Conservation (phyloP, 805 yeast genomes). For the Starmerella sp. region DNA sequence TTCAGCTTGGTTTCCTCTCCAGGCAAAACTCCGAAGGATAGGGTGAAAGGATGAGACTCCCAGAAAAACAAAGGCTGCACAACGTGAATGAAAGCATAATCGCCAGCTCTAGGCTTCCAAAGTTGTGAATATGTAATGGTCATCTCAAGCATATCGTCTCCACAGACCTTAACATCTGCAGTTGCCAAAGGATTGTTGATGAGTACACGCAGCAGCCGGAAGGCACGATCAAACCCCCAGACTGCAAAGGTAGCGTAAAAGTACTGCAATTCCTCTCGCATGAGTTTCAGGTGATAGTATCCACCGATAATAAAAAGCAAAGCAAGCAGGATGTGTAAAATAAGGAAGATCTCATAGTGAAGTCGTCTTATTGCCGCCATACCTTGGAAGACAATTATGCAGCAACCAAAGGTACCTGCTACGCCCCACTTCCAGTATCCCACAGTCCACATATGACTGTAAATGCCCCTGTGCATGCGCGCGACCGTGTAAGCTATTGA, state of each 20-base stretch:
- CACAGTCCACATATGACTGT: slow-evolving; percentile 13
- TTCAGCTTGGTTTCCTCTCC: slow-evolving; percentile 11
- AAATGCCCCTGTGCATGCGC: slow-evolving; percentile 12
- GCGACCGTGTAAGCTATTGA: slow-evolving; percentile 39
- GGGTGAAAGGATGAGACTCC: slow-evolving; percentile 65
- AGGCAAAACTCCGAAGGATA: slow-evolving; percentile 7
- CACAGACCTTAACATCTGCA: slow-evolving; percentile 2
- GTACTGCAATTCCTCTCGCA: slow-evolving; percentile 39
- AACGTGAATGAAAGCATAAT: slow-evolving; percentile 41
- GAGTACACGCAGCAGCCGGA: slow-evolving; percentile 42
- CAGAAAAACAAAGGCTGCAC: slow-evolving; percentile 35
- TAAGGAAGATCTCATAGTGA: slow-evolving; percentile 50
- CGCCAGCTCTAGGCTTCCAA: slow-evolving; percentile 44
- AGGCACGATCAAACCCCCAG: slow-evolving; percentile 57
- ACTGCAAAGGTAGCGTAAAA: slow-evolving; percentile 44
- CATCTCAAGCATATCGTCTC: slow-evolving; percentile 20
- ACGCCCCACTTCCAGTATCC: slow-evolving; percentile 32
- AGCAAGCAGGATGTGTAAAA: slow-evolving; percentile 49
- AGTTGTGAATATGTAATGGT: slow-evolving; percentile 32
- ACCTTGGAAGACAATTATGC: slow-evolving; percentile 38
- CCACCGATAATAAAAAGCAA: slow-evolving; percentile 40
- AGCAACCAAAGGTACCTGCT: slow-evolving; percentile 35
- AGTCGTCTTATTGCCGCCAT: slow-evolving; percentile 40
- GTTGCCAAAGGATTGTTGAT: neutral
- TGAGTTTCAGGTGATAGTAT: slow-evolving; percentile 45